These are phyloP conservation scores for Ambrosia hybrid DNA, from an alignment of 140 eudicot genomes.

Conservation along the genomic window DNA sequence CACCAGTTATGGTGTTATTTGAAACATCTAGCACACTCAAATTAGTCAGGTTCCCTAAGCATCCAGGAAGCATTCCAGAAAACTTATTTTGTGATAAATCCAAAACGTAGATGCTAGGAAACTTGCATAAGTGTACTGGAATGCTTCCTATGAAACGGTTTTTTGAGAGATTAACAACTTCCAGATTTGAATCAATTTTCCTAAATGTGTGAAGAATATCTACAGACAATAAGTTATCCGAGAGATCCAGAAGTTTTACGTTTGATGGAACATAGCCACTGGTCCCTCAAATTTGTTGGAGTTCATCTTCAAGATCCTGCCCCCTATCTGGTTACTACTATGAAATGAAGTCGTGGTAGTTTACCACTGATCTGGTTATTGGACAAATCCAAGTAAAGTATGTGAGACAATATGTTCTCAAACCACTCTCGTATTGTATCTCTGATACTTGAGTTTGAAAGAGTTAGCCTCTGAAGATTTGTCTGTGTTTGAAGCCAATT, in stretches of 20 bases:
- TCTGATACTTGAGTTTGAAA: conserved; percentile 9
- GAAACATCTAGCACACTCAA: background rate
- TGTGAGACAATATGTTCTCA: background rate
- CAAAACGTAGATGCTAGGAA: background rate
- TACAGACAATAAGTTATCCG: conserved; percentile 10
- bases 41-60: conserved; percentile 1
- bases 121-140: background rate
- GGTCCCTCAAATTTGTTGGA: background rate
- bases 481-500: background rate
- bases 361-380: background rate
- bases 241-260: background rate
- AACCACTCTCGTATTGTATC: conserved; percentile 6
- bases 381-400: background rate
- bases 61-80: conserved; percentile 5
- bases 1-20: background rate
- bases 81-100: conserved; percentile 13
- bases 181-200: background rate
- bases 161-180: conserved; percentile 4
- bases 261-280: background rate
- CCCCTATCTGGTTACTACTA: background rate
- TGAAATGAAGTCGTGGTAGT: background rate
- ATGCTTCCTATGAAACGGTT: too few species aligned
- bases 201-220: background rate
- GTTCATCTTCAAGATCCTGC: background rate
- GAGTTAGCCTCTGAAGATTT: background rate